phyloP scores from a whole-genome alignment of 768 basidiomycete genomes.

The Aureoboletus auriporus region DNA sequence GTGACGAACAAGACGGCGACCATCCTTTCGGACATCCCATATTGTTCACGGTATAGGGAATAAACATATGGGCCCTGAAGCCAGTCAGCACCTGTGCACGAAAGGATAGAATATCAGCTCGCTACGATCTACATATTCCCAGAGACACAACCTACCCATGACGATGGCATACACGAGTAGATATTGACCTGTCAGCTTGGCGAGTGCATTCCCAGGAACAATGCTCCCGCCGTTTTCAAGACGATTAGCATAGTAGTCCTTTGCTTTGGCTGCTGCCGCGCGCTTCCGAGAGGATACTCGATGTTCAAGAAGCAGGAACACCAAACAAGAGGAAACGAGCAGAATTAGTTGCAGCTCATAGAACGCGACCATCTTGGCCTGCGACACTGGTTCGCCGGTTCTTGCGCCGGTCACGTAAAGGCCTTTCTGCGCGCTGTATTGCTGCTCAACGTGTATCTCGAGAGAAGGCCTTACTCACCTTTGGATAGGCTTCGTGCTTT shows the following conservation, averaged over 20 bases:
- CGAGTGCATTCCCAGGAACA: constrained; percentile 22
- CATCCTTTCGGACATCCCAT: constrained; percentile 54
- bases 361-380: constrained; percentile 28
- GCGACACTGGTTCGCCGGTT: not conserved
- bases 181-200: constrained; percentile 46
- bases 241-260: constrained; percentile 23
- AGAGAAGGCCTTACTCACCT: not conserved
- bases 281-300: constrained; percentile 26
- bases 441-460: not conserved
- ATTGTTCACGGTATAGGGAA: constrained; percentile 68
- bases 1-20: constrained; percentile 76
- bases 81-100: constrained; percentile 63
- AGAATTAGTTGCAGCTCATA: constrained; percentile 40
- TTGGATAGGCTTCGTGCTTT: not conserved
- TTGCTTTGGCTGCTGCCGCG: constrained; percentile 12
- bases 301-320: constrained; percentile 34
- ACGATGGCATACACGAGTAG: constrained; percentile 66
- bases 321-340: constrained; percentile 31
- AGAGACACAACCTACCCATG: constrained; percentile 50
- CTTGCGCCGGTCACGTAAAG: not conserved
- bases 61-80: constrained; percentile 79
- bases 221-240: constrained; percentile 30
- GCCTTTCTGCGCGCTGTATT: not conserved
- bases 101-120: not conserved
- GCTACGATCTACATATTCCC: not conserved